Evolutionary conservation across 2,329 filamentous ascomycete genomes (phyloP).

Genomic region (Phaeophleospora eucalypticola): DNA sequence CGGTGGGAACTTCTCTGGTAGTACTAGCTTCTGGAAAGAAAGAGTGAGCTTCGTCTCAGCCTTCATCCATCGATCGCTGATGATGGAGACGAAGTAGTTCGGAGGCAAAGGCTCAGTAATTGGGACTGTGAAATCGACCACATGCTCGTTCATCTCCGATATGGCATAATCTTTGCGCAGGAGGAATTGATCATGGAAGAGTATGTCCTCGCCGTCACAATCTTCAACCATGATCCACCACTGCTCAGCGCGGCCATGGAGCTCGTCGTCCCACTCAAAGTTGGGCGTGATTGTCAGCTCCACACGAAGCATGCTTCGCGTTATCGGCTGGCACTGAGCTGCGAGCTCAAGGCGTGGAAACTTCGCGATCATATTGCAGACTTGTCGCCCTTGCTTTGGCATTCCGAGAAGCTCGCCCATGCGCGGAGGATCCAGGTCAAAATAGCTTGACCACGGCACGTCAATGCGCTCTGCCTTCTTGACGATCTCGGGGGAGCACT

Average conservation of each 20-base stretch:
- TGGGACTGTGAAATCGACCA: slow-evolving; percentile 93
- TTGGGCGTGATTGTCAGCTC: slow-evolving; percentile 89
- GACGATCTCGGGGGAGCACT: slow-evolving; percentile 77
- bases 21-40: slow-evolving; percentile 88
- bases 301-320: slow-evolving; percentile 83
- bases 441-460: slow-evolving; percentile 88
- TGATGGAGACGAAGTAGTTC: slow-evolving; percentile 93
- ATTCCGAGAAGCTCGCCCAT: slow-evolving; percentile 93
- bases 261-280: slow-evolving; percentile 87
- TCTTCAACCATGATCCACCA: slow-evolving; percentile 99
- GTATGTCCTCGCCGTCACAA: slow-evolving; percentile 90
- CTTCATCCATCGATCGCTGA: slow-evolving; percentile 98
- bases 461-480: slow-evolving; percentile 93
- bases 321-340: slow-evolving; percentile 91
- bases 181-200: slow-evolving; percentile 92
- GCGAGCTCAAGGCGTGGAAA: slow-evolving; percentile 91
- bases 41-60: slow-evolving; percentile 90
- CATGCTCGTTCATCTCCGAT: slow-evolving; percentile 83
- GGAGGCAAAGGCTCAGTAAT: slow-evolving; percentile 98
- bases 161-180: slow-evolving; percentile 84
- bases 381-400: slow-evolving; percentile 78
- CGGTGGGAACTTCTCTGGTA: slow-evolving; percentile 92
- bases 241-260: slow-evolving; percentile 83
- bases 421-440: slow-evolving; percentile 89
- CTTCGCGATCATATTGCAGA: slow-evolving; percentile 82